phyloP scores from a whole-genome alignment of 2,329 filamentous ascomycete genomes.

The Macrophomina phaseolina region DNA sequence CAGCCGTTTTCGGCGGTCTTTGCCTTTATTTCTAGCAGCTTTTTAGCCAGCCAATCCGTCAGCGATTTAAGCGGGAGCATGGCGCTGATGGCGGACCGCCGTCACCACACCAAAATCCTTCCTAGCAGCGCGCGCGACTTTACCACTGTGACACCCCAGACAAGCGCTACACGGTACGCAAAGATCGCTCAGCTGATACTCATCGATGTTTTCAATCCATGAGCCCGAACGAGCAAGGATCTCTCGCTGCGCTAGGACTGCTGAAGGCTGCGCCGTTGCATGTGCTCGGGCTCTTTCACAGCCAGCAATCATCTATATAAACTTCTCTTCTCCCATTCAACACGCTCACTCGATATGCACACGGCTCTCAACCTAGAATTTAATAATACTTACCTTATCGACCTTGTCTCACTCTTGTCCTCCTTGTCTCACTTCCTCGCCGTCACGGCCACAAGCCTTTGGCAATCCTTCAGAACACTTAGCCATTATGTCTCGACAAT shows the following conservation, averaged over 20 bases:
- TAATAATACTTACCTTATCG: neutral
- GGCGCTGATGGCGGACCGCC: neutral
- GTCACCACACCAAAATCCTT: neutral
- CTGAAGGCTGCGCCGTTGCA: neutral
- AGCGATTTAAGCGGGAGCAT: neutral
- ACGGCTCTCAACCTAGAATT: neutral
- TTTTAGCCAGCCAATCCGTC: neutral
- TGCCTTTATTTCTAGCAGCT: neutral
- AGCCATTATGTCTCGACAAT: neutral
- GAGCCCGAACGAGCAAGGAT: neutral
- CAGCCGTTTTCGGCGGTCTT: neutral
- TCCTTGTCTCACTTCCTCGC: neutral
- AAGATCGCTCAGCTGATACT: neutral
- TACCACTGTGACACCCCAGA: neutral
- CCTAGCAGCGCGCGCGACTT: neutral
- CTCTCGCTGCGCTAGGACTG: neutral
- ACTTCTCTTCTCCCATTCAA: neutral
- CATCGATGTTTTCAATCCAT: neutral
- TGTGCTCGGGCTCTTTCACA: neutral
- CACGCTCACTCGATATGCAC: neutral
- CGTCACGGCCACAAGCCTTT: neutral
- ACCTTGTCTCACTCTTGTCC: neutral
- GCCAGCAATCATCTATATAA: neutral
- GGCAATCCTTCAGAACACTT: neutral
- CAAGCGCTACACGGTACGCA: neutral